A percentile compares a stretch with the other conserved stretches of the same genome.
Conservation (phyloP, 805 yeast genomes). For the Candida oleophila region DNA sequence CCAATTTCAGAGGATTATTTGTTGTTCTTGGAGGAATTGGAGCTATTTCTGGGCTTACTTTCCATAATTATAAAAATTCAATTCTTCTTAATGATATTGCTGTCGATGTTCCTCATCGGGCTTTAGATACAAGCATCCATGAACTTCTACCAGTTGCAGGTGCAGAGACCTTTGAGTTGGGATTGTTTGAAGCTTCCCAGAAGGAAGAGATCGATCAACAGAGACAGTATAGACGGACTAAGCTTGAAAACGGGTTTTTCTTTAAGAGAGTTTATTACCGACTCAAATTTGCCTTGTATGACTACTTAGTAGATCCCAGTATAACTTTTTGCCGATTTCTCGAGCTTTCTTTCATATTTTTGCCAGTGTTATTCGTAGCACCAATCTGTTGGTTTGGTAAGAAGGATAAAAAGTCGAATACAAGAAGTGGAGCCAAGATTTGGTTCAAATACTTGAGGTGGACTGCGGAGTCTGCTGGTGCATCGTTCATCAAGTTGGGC, state of each 20-base stretch:
- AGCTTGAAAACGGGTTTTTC: slow-evolving; percentile 17
- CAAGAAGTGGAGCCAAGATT: slow-evolving; percentile 56
- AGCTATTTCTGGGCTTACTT: not conserved
- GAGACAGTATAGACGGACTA: slow-evolving; percentile 28
- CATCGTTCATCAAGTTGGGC: slow-evolving; percentile 87
- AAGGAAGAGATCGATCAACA: slow-evolving; percentile 47
- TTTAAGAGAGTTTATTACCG: slow-evolving; percentile 32
- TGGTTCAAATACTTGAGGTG: slow-evolving; percentile 72
- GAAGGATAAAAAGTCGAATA: slow-evolving; percentile 24
- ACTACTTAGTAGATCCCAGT: slow-evolving; percentile 66
- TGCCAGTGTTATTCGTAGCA: slow-evolving; percentile 64
- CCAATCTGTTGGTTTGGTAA: slow-evolving; percentile 66
- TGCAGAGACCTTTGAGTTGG: slow-evolving; percentile 70
- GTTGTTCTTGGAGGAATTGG: not conserved
- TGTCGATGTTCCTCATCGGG: slow-evolving; percentile 8
- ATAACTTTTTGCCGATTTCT: slow-evolving; percentile 66
- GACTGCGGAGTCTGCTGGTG: slow-evolving; percentile 83
- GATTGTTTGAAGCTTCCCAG: slow-evolving; percentile 60
- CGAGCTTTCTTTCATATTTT: slow-evolving; percentile 62
- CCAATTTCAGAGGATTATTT: not conserved
- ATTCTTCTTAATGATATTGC: slow-evolving; percentile 27
- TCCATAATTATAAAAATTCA: not conserved
- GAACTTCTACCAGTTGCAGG: slow-evolving; percentile 42
- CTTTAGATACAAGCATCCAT: slow-evolving; percentile 33
- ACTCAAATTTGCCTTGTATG: slow-evolving; percentile 46